Evolutionary conservation across 2,329 filamentous ascomycete genomes (phyloP).

Genomic region (Pseudogymnoascus sp.): DNA sequence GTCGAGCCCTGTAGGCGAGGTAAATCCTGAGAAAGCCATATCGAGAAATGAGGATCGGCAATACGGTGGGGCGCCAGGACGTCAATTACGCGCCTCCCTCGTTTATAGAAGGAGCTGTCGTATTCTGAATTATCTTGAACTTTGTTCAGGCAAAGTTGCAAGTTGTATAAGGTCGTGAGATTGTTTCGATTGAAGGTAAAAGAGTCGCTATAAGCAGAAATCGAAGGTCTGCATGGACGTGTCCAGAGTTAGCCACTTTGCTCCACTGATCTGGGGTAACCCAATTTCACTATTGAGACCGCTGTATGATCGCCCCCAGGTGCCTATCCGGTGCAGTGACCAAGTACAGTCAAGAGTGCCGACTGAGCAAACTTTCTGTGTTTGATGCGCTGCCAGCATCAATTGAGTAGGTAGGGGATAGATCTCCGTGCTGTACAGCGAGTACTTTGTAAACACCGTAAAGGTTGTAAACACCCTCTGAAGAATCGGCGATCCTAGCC

Average conservation of each 20-base stretch:
- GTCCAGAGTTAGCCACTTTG: slow-evolving; percentile 1
- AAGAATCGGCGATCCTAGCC: slow-evolving; percentile 2
- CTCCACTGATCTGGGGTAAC: slow-evolving; percentile 6
- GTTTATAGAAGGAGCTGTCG: slow-evolving; percentile 1
- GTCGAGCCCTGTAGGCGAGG: slow-evolving; percentile 2
- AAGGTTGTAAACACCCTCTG: background rate
- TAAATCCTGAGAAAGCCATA: background rate
- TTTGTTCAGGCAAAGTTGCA: slow-evolving; percentile 1
- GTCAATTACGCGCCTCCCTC: background rate
- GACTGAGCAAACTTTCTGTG: background rate
- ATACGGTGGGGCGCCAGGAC: background rate
- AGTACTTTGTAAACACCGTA: background rate
- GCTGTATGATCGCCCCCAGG: slow-evolving; percentile 3
- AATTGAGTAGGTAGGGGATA: background rate
- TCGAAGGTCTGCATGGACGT: background rate
- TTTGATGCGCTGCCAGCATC: background rate
- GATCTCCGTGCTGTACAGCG: background rate
- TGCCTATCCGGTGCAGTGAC: background rate
- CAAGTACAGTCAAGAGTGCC: background rate
- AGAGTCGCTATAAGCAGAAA: background rate
- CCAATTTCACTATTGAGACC: background rate
- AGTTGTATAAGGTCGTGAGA: background rate
- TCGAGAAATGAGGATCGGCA: slow-evolving; percentile 3
- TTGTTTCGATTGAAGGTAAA: background rate
- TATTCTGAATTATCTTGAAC: background rate